Evolutionary conservation across 345 rosid genomes (phyloP).

Genomic region (Turritis glabra): DNA sequence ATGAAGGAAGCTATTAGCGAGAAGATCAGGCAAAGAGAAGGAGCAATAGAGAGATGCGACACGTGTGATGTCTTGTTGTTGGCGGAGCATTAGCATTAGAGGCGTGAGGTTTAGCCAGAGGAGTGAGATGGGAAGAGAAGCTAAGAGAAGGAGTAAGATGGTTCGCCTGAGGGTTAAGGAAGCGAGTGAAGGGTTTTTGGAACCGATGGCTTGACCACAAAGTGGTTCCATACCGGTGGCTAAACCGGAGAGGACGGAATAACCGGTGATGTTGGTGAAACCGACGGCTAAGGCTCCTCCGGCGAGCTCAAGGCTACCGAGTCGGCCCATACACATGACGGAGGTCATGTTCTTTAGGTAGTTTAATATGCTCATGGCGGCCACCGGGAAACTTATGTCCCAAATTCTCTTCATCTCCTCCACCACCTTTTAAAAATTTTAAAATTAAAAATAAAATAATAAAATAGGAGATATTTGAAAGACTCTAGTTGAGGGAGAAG

Average conservation of each 20-base stretch:
- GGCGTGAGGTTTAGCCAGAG: constrained; percentile 75
- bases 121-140: constrained; percentile 62
- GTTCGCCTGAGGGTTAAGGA: constrained; percentile 59
- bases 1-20: constrained; percentile 74
- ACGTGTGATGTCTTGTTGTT: constrained; percentile 59
- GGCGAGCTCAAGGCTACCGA: constrained; percentile 90
- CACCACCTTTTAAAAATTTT: constrained; percentile 46
- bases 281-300: constrained; percentile 92
- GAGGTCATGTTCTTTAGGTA: constrained; percentile 78
- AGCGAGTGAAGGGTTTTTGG: constrained; percentile 56
- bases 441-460: neutral
- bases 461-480: neutral
- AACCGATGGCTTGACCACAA: constrained; percentile 87
- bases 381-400: constrained; percentile 72
- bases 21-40: constrained; percentile 73
- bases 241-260: constrained; percentile 82
- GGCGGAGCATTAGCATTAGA: constrained; percentile 66
- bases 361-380: constrained; percentile 66
- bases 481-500: neutral
- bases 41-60: constrained; percentile 70
- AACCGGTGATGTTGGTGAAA: constrained; percentile 91
- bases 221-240: constrained; percentile 95
- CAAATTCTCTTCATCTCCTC: constrained; percentile 70
- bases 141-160: constrained; percentile 57
- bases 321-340: constrained; percentile 81